Conservation (phyloP, 805 yeast genomes). For the Clavispora asparagi region DNA sequence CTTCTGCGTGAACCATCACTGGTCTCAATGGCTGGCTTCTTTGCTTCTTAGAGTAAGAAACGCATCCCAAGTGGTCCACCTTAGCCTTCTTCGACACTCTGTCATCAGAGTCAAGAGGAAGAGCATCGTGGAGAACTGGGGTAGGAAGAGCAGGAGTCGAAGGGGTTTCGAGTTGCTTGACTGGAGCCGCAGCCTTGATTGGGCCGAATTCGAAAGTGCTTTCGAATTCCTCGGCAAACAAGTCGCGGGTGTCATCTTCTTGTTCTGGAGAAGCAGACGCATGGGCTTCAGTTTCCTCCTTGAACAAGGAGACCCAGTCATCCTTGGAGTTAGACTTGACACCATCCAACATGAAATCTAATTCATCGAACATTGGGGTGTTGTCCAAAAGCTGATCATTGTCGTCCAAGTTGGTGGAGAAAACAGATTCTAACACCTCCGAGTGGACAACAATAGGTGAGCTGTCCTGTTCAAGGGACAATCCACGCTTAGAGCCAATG, state of each 20-base stretch:
- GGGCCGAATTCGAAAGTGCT: conserved; percentile 16
- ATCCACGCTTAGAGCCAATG: conserved; percentile 9
- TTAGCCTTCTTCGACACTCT: conserved; percentile 20
- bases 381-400: conserved; percentile 25
- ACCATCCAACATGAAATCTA: conserved; percentile 39
- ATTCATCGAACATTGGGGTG: conserved; percentile 60
- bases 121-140: conserved; percentile 5
- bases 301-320: conserved; percentile 63
- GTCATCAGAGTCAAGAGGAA: conserved; percentile 1
- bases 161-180: too few species aligned
- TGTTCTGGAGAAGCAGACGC: conserved; percentile 4
- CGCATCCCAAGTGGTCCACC: conserved; percentile 69
- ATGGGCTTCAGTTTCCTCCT: conserved; percentile 12
- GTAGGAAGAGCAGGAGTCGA: conserved; percentile 10
- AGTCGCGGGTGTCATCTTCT: conserved; percentile 16
- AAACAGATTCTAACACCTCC: conserved; percentile 48
- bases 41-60: conserved; percentile 73
- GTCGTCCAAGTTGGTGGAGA: conserved; percentile 35
- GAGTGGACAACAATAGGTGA: conserved; percentile 53
- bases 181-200: conserved; percentile 11
- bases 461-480: conserved; percentile 5
- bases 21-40: conserved; percentile 70
- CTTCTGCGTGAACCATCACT: conserved; percentile 47
- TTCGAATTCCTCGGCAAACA: conserved; percentile 17
- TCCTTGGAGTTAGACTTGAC: conserved; percentile 35